Conservation (phyloP, 345 rosid genomes). For the Citrus cavaleriei region DNA sequence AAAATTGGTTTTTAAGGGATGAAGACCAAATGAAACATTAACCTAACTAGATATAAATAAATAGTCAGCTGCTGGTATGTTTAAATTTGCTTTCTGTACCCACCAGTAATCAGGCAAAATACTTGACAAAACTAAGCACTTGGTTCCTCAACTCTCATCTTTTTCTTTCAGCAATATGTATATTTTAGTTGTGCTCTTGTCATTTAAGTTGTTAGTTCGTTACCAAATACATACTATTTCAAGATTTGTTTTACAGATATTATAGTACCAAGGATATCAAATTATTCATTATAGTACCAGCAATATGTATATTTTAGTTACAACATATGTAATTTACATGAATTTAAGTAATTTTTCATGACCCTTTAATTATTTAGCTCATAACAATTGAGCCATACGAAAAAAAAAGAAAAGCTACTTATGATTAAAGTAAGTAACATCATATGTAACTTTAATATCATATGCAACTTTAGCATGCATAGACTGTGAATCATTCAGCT, state of each 20-base stretch:
- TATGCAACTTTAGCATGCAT: too few species aligned
- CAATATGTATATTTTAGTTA: too few species aligned
- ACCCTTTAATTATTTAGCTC: too few species aligned
- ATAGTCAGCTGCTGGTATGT: not conserved
- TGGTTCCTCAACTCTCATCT: not conserved
- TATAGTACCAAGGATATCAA: not conserved
- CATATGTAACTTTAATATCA: too few species aligned
- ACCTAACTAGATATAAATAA: not conserved
- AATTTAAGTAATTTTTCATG: too few species aligned
- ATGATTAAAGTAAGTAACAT: too few species aligned
- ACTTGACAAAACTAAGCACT: not conserved
- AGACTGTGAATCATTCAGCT: too few species aligned
- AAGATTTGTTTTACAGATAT: not conserved
- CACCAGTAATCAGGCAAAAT: not conserved
- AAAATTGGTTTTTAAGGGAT: not conserved
- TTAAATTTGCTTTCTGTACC: not conserved
- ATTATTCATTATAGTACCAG: not conserved
- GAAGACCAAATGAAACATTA: not conserved
- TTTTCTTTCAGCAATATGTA: not conserved
- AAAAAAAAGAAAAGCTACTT: too few species aligned
- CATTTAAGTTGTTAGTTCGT: too few species aligned
- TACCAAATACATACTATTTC: not conserved
- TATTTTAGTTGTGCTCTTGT: not conserved
- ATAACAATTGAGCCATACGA: too few species aligned
- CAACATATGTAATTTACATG: too few species aligned